A percentile compares a stretch with the other conserved stretches of the same genome.
Evolutionary conservation across 2,329 filamentous ascomycete genomes (phyloP).

Genomic region (Epichloe elymi): DNA sequence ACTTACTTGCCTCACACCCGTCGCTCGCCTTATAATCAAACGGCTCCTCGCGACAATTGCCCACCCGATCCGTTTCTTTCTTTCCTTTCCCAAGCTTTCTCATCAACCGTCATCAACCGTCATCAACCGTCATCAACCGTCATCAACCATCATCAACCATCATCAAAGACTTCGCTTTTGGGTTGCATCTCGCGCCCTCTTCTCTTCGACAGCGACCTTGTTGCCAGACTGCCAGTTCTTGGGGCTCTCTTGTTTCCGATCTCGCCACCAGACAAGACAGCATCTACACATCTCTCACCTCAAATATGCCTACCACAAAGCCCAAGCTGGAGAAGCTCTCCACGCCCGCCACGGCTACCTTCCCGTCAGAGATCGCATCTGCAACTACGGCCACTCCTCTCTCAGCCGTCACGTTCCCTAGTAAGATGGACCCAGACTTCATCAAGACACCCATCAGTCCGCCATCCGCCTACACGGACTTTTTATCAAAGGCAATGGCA

Average conservation of each 20-base stretch:
- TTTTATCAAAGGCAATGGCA: slow-evolving; percentile 66
- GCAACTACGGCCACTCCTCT: slow-evolving; percentile 57
- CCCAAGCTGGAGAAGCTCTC: slow-evolving; percentile 50
- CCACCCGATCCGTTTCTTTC: not conserved
- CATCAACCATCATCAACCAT: not conserved
- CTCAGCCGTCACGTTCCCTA: slow-evolving; percentile 28
- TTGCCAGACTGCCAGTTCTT: not conserved
- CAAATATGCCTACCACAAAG: slow-evolving; percentile 35
- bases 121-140: slow-evolving; percentile 1
- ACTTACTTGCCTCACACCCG: slow-evolving; percentile 7
- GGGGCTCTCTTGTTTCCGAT: not conserved
- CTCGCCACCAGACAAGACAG: not conserved
- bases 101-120: not conserved
- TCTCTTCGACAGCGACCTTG: not conserved
- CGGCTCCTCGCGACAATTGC: slow-evolving; percentile 4
- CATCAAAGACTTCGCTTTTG: slow-evolving; percentile 1
- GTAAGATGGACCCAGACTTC: slow-evolving; percentile 32
- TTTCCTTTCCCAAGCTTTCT: not conserved
- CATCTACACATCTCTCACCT: slow-evolving; percentile 12
- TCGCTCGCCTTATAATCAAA: slow-evolving; percentile 7
- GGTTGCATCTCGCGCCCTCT: not conserved
- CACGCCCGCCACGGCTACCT: slow-evolving; percentile 49
- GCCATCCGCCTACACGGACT: slow-evolving; percentile 81
- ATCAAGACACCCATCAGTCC: slow-evolving; percentile 90
- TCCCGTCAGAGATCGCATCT: slow-evolving; percentile 47